These are phyloP conservation scores for Dipteronia dyeriana DNA, from an alignment of 345 rosid genomes.

Conservation along the genomic window DNA sequence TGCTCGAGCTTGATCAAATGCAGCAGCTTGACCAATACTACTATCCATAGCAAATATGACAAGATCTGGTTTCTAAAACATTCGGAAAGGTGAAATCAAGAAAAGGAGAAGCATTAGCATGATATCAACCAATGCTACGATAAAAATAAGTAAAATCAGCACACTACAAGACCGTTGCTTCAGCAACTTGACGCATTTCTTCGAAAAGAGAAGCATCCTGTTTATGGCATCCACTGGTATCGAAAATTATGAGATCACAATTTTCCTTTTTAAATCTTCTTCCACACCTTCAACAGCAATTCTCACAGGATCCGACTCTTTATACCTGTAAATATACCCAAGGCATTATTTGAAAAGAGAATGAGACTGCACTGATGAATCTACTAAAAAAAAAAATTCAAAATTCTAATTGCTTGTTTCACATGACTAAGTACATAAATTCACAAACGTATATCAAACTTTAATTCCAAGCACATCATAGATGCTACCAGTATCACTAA, in stretches of 20 bases:
- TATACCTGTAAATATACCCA: slow-evolving; percentile 54
- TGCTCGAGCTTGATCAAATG: slow-evolving; percentile 93
- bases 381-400: neutral
- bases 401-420: neutral
- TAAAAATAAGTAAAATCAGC: neutral
- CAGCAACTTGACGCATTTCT: slow-evolving; percentile 98
- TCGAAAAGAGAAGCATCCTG: slow-evolving; percentile 97
- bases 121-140: neutral
- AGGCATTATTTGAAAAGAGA: neutral
- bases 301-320: slow-evolving; percentile 92
- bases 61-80: slow-evolving; percentile 87
- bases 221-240: slow-evolving; percentile 94
- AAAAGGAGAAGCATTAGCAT: slow-evolving; percentile 9
- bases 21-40: slow-evolving; percentile 88
- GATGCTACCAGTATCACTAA: neutral
- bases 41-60: slow-evolving; percentile 95
- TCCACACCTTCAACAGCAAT: slow-evolving; percentile 93
- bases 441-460: neutral
- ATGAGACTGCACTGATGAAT: neutral
- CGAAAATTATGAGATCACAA: slow-evolving; percentile 91
- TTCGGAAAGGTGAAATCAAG: slow-evolving; percentile 1
- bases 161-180: slow-evolving; percentile 67
- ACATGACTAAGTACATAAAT: neutral
- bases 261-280: slow-evolving; percentile 85
- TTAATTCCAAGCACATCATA: neutral